Evolutionary conservation across 306 rosid genomes (phyloP).

Genomic region (Clitoria ternatea): DNA sequence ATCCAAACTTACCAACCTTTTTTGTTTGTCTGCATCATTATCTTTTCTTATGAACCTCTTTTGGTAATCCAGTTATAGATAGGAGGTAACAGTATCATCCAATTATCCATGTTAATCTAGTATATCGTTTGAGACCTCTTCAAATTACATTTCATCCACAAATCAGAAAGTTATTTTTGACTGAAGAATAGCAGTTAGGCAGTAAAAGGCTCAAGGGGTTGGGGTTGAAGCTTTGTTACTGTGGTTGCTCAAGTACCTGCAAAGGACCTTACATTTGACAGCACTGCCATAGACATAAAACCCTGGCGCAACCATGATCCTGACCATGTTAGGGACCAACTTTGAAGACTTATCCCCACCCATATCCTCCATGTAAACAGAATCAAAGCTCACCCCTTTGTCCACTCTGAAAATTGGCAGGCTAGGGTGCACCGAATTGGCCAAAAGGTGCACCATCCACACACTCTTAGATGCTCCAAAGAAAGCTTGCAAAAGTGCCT

Average conservation of each 20-base stretch:
- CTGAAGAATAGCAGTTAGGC: no score
- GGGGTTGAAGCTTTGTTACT: constrained; percentile 2
- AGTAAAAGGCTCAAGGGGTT: constrained; percentile 36
- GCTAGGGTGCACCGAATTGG: constrained; percentile 75
- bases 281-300: constrained; percentile 77
- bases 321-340: constrained; percentile 55
- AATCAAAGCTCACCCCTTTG: constrained; percentile 48
- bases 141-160: no score
- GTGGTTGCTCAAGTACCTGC: constrained; percentile 59
- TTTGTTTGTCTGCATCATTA: no score
- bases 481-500: constrained; percentile 81
- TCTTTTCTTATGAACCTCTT: no score
- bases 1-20: no score
- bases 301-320: constrained; percentile 91
- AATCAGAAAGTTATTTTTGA: no score
- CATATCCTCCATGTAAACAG: constrained; percentile 91
- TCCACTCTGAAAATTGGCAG: constrained; percentile 72
- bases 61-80: no score
- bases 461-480: constrained; percentile 83
- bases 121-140: no score
- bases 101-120: no score
- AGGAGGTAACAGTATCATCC: no score
- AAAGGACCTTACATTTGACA: constrained; percentile 82
- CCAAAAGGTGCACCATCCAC: constrained; percentile 84
- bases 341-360: constrained; percentile 55